Percentiles rank a stretch among this genome's conserved stretches.
Evolutionary conservation across 2,329 filamentous ascomycete genomes (phyloP).

Genomic region (Aspergillus aculeatus): DNA sequence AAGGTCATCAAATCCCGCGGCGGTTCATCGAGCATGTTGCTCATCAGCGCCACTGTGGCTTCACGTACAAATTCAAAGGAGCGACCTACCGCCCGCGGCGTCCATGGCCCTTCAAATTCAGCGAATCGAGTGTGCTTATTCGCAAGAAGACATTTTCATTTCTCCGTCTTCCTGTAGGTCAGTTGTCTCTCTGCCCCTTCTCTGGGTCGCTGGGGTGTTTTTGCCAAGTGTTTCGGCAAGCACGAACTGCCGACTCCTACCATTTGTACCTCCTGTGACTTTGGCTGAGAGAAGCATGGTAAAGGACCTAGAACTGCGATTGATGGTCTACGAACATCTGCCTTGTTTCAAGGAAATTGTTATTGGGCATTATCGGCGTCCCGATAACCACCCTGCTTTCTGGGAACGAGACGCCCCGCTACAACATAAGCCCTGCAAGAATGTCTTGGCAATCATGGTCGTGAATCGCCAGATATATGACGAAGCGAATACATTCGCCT

Average conservation of each 20-base stretch:
- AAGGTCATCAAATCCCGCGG: too few species aligned
- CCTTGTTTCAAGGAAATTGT: neutral
- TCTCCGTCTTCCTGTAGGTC: constrained; percentile 5
- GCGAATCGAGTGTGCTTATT: neutral
- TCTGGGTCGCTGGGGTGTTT: neutral
- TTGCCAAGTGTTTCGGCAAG: neutral
- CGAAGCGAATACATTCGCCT: constrained; percentile 7
- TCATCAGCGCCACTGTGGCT: too few species aligned
- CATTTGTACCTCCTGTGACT: neutral
- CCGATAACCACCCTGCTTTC: neutral
- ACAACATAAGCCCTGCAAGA: constrained; percentile 4
- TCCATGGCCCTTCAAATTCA: neutral
- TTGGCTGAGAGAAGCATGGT: neutral
- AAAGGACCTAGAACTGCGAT: neutral
- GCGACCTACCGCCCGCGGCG: neutral
- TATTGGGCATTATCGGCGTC: neutral
- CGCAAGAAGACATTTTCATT: constrained; percentile 1
- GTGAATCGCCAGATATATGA: constrained; percentile 2
- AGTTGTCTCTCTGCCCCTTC: neutral
- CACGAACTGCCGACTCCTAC: neutral
- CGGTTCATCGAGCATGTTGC: too few species aligned
- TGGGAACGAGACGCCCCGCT: neutral
- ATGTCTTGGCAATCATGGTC: constrained; percentile 1
- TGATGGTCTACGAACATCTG: constrained; percentile 2
- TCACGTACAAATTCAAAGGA: too few species aligned